Conservation (phyloP, 129 eudicot genomes). For the Chrysanthemum makinoi region DNA sequence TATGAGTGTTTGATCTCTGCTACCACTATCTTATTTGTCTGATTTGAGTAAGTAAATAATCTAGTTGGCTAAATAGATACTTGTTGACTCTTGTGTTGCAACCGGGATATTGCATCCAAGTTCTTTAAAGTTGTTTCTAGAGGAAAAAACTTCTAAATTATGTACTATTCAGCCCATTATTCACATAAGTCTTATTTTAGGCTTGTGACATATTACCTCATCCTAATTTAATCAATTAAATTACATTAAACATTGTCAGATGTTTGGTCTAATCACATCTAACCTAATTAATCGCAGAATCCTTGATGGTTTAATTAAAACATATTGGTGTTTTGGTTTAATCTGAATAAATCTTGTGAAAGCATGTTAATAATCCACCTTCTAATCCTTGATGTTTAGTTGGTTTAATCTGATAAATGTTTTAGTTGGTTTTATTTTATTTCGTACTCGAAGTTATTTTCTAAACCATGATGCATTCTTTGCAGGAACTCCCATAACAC, state of each 20-base stretch:
- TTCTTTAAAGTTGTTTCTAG: not conserved
- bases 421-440: not conserved
- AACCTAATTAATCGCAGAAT: slow-evolving; percentile 7
- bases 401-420: too few species aligned
- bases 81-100: not conserved
- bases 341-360: not conserved
- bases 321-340: slow-evolving; percentile 1
- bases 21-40: not conserved
- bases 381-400: not conserved
- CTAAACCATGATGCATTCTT: slow-evolving; percentile 2
- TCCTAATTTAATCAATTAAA: not conserved
- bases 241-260: not conserved
- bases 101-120: not conserved
- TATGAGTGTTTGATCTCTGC: not conserved
- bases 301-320: not conserved
- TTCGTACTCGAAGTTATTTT: not conserved
- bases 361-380: not conserved
- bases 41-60: not conserved
- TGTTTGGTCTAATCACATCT: not conserved
- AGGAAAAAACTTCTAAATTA: not conserved
- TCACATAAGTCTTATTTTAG: not conserved
- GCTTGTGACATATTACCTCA: slow-evolving; percentile 23
- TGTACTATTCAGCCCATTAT: not conserved
- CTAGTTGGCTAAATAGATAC: not conserved
- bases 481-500: slow-evolving; percentile 16